Percentiles rank a stretch among this genome's conserved stretches.
phyloP scores from a whole-genome alignment of 2,329 filamentous ascomycete genomes.

The Colletotrichum sp. region DNA sequence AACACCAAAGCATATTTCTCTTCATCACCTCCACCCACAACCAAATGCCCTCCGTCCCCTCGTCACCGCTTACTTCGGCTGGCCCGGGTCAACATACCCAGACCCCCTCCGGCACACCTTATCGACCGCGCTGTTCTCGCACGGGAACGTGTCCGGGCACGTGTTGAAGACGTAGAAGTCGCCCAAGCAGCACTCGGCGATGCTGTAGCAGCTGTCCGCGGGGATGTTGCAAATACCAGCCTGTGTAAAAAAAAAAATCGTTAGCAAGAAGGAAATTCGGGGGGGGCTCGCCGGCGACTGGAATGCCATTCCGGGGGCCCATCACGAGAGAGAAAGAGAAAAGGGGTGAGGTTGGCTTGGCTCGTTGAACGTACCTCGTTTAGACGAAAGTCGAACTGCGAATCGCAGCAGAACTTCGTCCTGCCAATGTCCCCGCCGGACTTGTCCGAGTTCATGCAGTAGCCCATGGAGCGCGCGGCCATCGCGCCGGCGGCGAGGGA shows the following conservation, averaged over 20 bases:
- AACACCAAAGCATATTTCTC: rapidly evolving
- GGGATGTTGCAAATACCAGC: background rate
- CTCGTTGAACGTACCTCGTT: no score
- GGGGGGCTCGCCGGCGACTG: no score
- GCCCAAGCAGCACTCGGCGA: background rate
- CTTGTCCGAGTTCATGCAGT: background rate
- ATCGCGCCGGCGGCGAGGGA: background rate
- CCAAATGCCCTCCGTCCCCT: no score
- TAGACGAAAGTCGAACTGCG: background rate
- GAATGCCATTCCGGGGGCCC: no score
- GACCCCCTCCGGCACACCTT: rapidly evolving
- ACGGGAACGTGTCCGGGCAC: background rate
- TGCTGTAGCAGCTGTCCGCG: background rate
- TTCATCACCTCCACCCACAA: no score
- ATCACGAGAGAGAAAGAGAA: no score
- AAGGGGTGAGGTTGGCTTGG: no score
- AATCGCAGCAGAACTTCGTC: background rate
- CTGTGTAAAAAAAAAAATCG: no score
- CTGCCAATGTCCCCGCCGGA: background rate
- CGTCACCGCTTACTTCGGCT: background rate
- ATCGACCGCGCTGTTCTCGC: background rate
- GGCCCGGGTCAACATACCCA: background rate
- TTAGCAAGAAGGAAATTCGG: background rate
- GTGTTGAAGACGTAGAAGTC: background rate
- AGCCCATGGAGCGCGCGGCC: background rate